phyloP scores from a whole-genome alignment of 2,329 filamentous ascomycete genomes.

The Canariomyces notabilis region DNA sequence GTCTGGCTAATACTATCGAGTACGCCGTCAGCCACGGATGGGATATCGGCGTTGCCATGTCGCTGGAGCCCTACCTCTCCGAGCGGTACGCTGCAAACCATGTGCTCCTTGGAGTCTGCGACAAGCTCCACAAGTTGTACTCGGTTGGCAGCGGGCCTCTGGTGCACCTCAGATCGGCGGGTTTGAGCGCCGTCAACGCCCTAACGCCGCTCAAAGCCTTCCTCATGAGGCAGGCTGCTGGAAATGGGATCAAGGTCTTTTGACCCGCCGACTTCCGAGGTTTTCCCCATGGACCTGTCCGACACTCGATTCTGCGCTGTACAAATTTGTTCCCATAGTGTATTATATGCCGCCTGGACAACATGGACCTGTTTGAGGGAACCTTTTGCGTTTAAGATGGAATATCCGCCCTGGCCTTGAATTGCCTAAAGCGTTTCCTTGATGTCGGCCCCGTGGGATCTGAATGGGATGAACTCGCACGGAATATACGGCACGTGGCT shows the following conservation, averaged over 20 bases:
- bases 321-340: slow-evolving; percentile 11
- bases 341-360: neutral
- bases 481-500: too few relatives aligned
- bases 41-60: slow-evolving; percentile 75
- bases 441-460: neutral
- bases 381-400: too few relatives aligned
- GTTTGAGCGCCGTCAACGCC: slow-evolving; percentile 69
- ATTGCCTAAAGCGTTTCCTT: too few relatives aligned
- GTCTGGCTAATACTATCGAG: slow-evolving; percentile 68
- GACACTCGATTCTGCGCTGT: slow-evolving; percentile 6
- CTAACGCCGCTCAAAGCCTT: slow-evolving; percentile 73
- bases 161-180: slow-evolving; percentile 72
- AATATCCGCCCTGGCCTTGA: too few relatives aligned
- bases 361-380: neutral
- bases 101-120: slow-evolving; percentile 70
- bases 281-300: slow-evolving; percentile 10
- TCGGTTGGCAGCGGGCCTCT: slow-evolving; percentile 74
- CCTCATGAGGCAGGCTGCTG: slow-evolving; percentile 71
- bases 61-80: slow-evolving; percentile 73
- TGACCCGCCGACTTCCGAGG: slow-evolving; percentile 11
- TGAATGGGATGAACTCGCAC: slow-evolving; percentile 8
- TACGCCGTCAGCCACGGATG: slow-evolving; percentile 76
- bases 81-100: slow-evolving; percentile 82
- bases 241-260: slow-evolving; percentile 46
- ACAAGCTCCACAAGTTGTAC: slow-evolving; percentile 91